These are phyloP conservation scores for Chlorophyllum brunneum DNA, from an alignment of 768 basidiomycete species.

Conservation along the genomic window DNA sequence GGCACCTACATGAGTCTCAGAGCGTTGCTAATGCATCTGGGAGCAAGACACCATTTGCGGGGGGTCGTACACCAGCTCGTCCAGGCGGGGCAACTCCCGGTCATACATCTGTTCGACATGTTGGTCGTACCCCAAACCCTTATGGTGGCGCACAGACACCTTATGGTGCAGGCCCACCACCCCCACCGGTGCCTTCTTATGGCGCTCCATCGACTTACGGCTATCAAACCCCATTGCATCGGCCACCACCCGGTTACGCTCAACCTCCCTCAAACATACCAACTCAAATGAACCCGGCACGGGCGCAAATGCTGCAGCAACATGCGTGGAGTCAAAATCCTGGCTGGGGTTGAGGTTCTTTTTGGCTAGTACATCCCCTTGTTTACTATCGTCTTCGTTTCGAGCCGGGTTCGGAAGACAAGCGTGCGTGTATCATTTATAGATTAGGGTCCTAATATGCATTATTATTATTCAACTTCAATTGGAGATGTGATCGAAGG, in stretches of 20 bases:
- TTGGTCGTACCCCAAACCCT: constrained; percentile 76
- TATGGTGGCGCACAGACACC: constrained; percentile 54
- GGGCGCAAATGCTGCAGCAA: constrained; percentile 61
- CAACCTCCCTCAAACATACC: constrained; percentile 34
- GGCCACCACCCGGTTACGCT: constrained; percentile 32
- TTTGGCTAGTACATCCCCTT: neutral
- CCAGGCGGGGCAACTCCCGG: constrained; percentile 81
- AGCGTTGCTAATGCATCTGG: constrained; percentile 48
- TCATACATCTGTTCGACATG: constrained; percentile 70
- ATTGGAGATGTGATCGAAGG: neutral
- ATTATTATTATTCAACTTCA: constrained; percentile 3
- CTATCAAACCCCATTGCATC: constrained; percentile 48
- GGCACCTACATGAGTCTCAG: constrained; percentile 80
- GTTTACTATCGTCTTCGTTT: neutral
- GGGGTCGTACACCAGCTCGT: constrained; percentile 72
- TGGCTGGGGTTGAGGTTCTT: constrained; percentile 20
- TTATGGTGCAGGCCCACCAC: constrained; percentile 27
- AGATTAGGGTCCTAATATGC: constrained; percentile 12
- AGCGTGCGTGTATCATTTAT: constrained; percentile 8
- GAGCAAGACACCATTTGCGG: constrained; percentile 79
- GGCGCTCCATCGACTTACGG: constrained; percentile 33
- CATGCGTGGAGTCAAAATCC: constrained; percentile 21
- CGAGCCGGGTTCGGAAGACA: too few species aligned
- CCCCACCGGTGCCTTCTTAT: constrained; percentile 25
- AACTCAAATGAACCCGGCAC: constrained; percentile 62